These are phyloP conservation scores for Aspergillus biplanus DNA, from an alignment of 495 filamentous ascomycete genomes.

Conservation along the genomic window DNA sequence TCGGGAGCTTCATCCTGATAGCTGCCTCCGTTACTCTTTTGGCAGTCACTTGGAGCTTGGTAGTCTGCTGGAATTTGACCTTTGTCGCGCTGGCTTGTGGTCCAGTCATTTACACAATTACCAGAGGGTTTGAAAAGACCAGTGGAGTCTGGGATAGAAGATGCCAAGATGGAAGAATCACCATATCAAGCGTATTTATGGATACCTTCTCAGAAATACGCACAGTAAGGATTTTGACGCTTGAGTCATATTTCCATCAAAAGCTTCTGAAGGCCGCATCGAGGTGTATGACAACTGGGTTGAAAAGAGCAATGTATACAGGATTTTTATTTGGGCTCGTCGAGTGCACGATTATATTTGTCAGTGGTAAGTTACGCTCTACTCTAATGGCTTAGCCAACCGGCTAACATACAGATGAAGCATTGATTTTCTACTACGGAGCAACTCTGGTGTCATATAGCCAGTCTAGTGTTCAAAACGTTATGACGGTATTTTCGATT, in stretches of 20 bases:
- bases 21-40: constrained; percentile 65
- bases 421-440: constrained; percentile 84
- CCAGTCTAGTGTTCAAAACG: constrained; percentile 52
- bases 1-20: constrained; percentile 69
- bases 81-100: constrained; percentile 70
- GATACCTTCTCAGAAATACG: constrained; percentile 85
- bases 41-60: constrained; percentile 73
- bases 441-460: constrained; percentile 59
- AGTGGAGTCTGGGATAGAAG: constrained; percentile 72
- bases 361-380: constrained; percentile 52
- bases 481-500: constrained; percentile 78
- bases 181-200: constrained; percentile 61
- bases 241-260: constrained; percentile 73
- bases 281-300: constrained; percentile 31
- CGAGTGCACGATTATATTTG: constrained; percentile 69
- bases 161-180: constrained; percentile 62
- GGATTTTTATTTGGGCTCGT: constrained; percentile 78
- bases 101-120: constrained; percentile 69
- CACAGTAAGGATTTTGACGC: constrained; percentile 75
- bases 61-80: constrained; percentile 80
- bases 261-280: constrained; percentile 61
- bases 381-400: background rate
- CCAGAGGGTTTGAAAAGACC: constrained; percentile 61
- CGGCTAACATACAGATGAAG: constrained; percentile 37
- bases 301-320: constrained; percentile 56